Percentiles rank a stretch among this genome's conserved stretches.
Evolutionary conservation across 164 flowering plant species (phyloP).

Genomic region (Protea cynaroides): DNA sequence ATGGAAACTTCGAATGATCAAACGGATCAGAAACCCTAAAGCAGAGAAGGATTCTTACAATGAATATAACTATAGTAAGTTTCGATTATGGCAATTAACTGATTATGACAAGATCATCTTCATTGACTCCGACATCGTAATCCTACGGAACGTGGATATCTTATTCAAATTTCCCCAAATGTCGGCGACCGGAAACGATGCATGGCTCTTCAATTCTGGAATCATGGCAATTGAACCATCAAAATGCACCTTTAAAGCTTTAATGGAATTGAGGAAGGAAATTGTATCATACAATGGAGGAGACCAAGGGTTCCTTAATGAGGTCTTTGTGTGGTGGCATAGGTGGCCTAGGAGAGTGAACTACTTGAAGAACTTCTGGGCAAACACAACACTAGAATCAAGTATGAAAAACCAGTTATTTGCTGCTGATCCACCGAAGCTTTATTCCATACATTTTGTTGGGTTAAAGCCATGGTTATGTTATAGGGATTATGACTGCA

Average conservation of each 20-base stretch:
- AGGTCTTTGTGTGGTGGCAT: constrained; percentile 95
- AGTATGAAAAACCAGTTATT: constrained; percentile 66
- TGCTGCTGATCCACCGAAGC: constrained; percentile 69
- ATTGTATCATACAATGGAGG: constrained; percentile 92
- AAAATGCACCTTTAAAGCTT: constrained; percentile 57
- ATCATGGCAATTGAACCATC: constrained; percentile 94
- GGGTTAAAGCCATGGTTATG: constrained; percentile 95
- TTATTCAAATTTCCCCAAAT: constrained; percentile 82
- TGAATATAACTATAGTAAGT: constrained; percentile 93
- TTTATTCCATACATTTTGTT: constrained; percentile 73
- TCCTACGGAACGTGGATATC: constrained; percentile 64
- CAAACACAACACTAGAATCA: constrained; percentile 50
- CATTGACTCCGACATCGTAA: constrained; percentile 84
- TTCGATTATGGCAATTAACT: constrained; percentile 91
- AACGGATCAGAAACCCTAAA: constrained; percentile 74
- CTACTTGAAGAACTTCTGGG: constrained; percentile 86
- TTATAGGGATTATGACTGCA: constrained; percentile 93
- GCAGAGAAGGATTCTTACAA: constrained; percentile 74
- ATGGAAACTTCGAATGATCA: constrained; percentile 69
- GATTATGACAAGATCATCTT: constrained; percentile 80
- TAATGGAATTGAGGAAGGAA: constrained; percentile 47
- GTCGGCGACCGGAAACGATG: constrained; percentile 81
- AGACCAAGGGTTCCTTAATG: constrained; percentile 93
- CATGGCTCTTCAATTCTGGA: constrained; percentile 83
- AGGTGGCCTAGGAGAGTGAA: constrained; percentile 73